Evolutionary conservation across 2,329 filamentous ascomycete genomes (phyloP).

Genomic region (Pestalotiopsis sp.): DNA sequence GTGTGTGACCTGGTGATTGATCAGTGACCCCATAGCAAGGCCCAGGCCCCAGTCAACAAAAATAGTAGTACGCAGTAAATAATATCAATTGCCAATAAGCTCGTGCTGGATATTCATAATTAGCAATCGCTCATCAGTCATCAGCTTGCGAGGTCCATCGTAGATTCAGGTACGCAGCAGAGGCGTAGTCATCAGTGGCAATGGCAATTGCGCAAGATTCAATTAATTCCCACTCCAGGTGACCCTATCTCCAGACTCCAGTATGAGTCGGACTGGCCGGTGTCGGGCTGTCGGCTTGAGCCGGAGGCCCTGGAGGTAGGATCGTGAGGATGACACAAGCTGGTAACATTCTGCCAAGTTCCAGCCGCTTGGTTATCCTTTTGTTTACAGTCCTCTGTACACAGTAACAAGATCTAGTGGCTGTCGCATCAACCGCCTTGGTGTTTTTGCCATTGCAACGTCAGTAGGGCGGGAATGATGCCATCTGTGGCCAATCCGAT

Average conservation of each 20-base stretch:
- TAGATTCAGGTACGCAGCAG: neutral
- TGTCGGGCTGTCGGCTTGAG: neutral
- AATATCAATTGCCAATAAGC: neutral
- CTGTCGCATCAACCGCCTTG: neutral
- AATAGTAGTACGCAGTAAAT: neutral
- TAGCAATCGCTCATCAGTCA: neutral
- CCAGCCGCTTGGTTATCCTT: no score
- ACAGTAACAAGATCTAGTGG: neutral
- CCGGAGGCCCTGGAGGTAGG: neutral
- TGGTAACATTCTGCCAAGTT: neutral
- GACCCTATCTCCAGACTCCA: neutral
- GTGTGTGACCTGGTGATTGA: neutral
- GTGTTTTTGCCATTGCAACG: constrained; percentile 3
- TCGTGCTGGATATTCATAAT: neutral
- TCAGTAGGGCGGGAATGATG: neutral
- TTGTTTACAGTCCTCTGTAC: neutral
- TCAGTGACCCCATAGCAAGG: neutral
- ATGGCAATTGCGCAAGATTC: neutral
- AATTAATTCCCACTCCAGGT: neutral
- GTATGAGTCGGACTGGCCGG: neutral
- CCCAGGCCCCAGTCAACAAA: neutral
- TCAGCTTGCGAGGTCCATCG: neutral
- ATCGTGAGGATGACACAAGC: neutral
- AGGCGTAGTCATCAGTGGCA: neutral
- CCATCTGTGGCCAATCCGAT: neutral